Evolutionary conservation across 225 moss, liverwort and hornwort genomes (phyloP).

Genomic region (Takakia lepidozioides): DNA sequence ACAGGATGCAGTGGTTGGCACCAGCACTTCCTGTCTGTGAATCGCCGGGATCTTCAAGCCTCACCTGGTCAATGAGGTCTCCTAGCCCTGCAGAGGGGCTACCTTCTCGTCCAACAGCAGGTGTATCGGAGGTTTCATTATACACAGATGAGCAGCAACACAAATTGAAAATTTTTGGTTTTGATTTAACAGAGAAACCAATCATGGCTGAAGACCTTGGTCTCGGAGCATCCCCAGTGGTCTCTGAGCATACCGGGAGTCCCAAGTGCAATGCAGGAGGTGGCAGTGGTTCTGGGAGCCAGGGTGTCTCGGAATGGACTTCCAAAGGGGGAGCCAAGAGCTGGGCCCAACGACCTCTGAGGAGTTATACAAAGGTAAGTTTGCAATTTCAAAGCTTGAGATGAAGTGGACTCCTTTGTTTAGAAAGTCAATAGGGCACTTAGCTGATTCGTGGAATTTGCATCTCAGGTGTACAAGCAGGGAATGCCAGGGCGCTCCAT

Average conservation of each 20-base stretch:
- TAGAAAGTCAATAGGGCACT: neutral
- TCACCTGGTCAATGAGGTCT: conserved; percentile 27
- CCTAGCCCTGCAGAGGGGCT: conserved; percentile 8
- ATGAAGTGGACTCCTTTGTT: neutral
- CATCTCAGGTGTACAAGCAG: conserved; percentile 31
- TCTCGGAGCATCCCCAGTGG: conserved; percentile 11
- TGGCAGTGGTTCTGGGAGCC: conserved; percentile 13
- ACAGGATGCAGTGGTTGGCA: conserved; percentile 16
- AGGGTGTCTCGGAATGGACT: conserved; percentile 1
- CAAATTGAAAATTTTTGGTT: conserved; percentile 65
- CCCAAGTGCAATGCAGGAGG: conserved; percentile 31
- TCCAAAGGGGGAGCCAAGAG: conserved; percentile 20
- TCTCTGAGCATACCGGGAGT: conserved; percentile 17
- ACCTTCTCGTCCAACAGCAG: conserved; percentile 20
- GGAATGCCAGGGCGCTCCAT: conserved; percentile 44
- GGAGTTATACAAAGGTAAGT: conserved; percentile 65
- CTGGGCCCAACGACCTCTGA: conserved; percentile 24
- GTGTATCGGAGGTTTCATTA: conserved; percentile 1
- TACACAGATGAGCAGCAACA: conserved; percentile 38
- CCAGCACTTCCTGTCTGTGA: conserved; percentile 29
- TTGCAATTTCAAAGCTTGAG: neutral
- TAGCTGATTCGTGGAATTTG: neutral
- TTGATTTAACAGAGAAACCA: conserved; percentile 38
- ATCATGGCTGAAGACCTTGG: no score
- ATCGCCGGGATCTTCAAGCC: conserved; percentile 19